Base-by-base conservation (phyloP, 2,329 filamentous ascomycete species). In the Septoria linicola region DNA sequence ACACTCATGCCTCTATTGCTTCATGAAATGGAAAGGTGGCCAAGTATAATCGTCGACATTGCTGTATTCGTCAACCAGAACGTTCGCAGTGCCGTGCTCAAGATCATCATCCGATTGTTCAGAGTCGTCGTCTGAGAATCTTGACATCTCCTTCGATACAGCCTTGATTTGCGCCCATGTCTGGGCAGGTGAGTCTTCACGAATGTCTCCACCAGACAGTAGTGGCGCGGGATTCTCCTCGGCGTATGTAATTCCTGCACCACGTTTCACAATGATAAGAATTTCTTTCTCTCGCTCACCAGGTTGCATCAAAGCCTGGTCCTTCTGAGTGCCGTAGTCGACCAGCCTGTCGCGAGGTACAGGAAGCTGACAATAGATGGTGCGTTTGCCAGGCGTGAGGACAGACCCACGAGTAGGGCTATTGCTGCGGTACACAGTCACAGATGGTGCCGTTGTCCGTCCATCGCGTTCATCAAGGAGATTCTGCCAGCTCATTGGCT, bases 221-320 rank as follows among this genome's bases (percentile, higher is more conserved):
- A 39, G 40, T 7, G 41, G 32, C 2, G 47, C 30, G 21, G 41
- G 27, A 4, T 50, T 46, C 10, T 41, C 40, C 27, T 54, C 54
- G 7, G 46, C 46, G 14, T 54, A 51, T 16, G 51, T 36, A 5
- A 54, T 40, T 3, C 47, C 47, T 27, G 16, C 39, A 27, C 54
- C 54, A 27, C 54, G 54, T 25, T 48, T 45, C 20, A 54, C 48
- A 7, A 54, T 20, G 16, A 57, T 40, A 25, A 57, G 20, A 11
- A 54, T n/a, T 11, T 57, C 54, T 27, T 54, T 57, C 17, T 45
- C 42, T 11, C 30, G 36, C 31, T 57, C 46, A 8, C 43, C 40
- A 16, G 51, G 36, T 4, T 13, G 13, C 51, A 57, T 54, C 8
- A 57, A 47, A 7, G n/a, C 25, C 25, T 27, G 3, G 23, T 51